phyloP scores from a whole-genome alignment of 2,329 filamentous ascomycete genomes.

The Corinectria fuckeliana region DNA sequence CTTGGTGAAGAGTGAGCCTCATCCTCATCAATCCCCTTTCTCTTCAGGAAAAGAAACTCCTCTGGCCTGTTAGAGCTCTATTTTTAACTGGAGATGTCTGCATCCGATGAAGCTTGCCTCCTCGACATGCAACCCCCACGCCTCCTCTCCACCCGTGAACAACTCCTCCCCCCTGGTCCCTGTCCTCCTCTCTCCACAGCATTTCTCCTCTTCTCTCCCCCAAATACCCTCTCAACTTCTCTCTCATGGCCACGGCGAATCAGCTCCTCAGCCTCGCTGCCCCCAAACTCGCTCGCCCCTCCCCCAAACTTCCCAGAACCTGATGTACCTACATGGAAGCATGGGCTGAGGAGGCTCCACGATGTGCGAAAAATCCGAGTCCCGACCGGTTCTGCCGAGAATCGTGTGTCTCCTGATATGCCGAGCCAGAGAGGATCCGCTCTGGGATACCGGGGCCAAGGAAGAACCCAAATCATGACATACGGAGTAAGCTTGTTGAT shows the following conservation, averaged over 20 bases:
- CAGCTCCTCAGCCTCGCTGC: neutral
- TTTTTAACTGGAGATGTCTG: neutral
- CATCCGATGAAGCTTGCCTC: neutral
- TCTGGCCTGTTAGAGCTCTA: neutral
- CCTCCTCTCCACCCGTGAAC: neutral
- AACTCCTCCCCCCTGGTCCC: neutral
- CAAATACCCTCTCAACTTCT: constrained; percentile 1
- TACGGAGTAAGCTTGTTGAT: no score
- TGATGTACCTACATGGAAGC: no score
- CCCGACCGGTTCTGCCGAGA: neutral
- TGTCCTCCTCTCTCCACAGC: constrained; percentile 21
- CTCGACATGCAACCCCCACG: constrained; percentile 13
- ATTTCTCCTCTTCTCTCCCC: constrained; percentile 25
- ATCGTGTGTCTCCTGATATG: neutral
- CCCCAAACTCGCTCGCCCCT: constrained; percentile 17
- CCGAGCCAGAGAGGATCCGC: neutral
- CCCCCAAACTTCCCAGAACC: constrained; percentile 20
- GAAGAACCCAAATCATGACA: neutral
- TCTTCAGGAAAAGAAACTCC: neutral
- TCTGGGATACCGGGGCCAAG: neutral
- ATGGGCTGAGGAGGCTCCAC: neutral
- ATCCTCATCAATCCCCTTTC: neutral
- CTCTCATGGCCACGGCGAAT: neutral
- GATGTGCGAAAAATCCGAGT: neutral
- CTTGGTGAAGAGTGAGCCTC: neutral